These are phyloP conservation scores for Puccinia polysora DNA, from an alignment of 1,284 basidiomycete species.

Conservation along the genomic window DNA sequence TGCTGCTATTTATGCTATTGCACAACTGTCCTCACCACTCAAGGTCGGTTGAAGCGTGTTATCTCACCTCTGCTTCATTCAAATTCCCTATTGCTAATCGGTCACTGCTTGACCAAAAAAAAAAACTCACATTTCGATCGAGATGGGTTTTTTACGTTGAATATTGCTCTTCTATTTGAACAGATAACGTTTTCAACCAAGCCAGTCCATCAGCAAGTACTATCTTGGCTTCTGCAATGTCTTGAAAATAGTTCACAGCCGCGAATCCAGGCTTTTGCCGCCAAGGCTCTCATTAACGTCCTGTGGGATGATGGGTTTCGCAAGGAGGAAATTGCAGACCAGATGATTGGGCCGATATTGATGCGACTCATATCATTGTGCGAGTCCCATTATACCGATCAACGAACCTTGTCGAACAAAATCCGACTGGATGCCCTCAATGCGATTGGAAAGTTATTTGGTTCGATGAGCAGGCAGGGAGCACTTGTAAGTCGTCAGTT, in stretches of 20 bases:
- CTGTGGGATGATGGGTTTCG: conserved; percentile 14
- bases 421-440: conserved; percentile 23
- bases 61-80: background rate
- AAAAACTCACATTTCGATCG: too few species aligned
- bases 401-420: conserved; percentile 14
- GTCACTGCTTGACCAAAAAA: background rate
- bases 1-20: conserved; percentile 35
- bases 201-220: conserved; percentile 21
- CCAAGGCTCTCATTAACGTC: conserved; percentile 31
- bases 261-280: conserved; percentile 21
- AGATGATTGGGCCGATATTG: conserved; percentile 22
- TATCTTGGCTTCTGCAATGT: conserved; percentile 15
- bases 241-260: conserved; percentile 17
- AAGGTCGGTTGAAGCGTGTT: conserved; percentile 21
- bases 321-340: conserved; percentile 15
- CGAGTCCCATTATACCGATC: conserved; percentile 14
- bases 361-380: conserved; percentile 7
- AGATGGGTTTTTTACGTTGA: too few species aligned
- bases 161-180: too few species aligned
- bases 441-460: conserved; percentile 13
- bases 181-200: conserved; percentile 18
- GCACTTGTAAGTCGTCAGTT: background rate
- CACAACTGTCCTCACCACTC: conserved; percentile 27
- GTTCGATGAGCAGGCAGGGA: conserved; percentile 11
- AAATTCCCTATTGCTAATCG: background rate